Evolutionary conservation across 1,139 yeast species (phyloP).

Genomic region (Zygosaccharomyces sapae): DNA sequence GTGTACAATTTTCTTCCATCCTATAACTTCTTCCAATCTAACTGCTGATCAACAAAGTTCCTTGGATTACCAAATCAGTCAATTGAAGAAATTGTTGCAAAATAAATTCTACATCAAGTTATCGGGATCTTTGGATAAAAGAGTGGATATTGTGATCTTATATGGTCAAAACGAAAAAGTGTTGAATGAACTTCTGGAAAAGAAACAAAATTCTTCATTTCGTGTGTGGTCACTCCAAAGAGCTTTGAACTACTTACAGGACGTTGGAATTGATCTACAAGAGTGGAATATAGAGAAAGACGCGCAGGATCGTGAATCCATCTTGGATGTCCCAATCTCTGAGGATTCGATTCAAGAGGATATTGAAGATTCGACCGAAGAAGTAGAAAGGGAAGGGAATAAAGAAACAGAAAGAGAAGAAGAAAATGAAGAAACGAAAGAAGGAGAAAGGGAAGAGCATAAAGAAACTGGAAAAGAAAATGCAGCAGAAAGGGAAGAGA

Average conservation of each 20-base stretch:
- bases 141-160: constrained; percentile 9
- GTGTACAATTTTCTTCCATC: constrained; percentile 5
- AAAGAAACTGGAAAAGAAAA: not conserved
- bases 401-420: not conserved
- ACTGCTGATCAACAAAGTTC: not conserved
- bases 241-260: constrained; percentile 1
- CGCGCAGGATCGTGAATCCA: constrained; percentile 4
- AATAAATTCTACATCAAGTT: constrained; percentile 8
- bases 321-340: not conserved
- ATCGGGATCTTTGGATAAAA: constrained; percentile 7
- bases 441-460: not conserved
- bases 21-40: not conserved
- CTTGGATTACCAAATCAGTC: constrained; percentile 2
- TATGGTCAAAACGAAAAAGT: constrained; percentile 5
- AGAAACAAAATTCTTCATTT: not conserved
- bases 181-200: not conserved
- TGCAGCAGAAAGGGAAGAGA: not conserved
- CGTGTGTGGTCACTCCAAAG: constrained; percentile 4
- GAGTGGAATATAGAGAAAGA: constrained; percentile 1
- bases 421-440: not conserved
- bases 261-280: not conserved
- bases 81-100: constrained; percentile 7
- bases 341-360: not conserved
- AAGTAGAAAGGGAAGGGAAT: not conserved
- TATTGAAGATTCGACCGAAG: not conserved